Conservation (phyloP, 2,329 filamentous ascomycete species). For the Corynespora cassiicola region DNA sequence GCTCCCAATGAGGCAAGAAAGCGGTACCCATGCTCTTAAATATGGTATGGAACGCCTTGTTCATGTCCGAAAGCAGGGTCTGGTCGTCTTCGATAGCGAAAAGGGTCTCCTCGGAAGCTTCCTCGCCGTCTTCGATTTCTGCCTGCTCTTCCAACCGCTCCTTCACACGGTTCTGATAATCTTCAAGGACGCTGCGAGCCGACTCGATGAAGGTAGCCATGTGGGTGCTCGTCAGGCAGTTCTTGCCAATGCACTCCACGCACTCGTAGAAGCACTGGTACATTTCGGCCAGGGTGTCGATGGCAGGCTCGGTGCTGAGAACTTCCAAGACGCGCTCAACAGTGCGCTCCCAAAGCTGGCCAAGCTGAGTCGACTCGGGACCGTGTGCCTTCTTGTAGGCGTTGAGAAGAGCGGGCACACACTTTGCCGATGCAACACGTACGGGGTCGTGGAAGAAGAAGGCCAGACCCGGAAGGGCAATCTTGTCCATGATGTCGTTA, state of each 20-base stretch:
- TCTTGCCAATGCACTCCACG: conserved; percentile 88
- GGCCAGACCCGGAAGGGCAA: conserved; percentile 88
- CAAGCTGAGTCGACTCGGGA: conserved; percentile 77
- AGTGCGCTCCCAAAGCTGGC: conserved; percentile 82
- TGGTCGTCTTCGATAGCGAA: conserved; percentile 97
- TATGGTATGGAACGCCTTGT: conserved; percentile 98
- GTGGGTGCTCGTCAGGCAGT: conserved; percentile 77
- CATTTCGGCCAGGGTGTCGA: conserved; percentile 97
- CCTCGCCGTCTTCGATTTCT: conserved; percentile 86
- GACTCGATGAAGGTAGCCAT: conserved; percentile 89
- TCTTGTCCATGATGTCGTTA: conserved; percentile 92
- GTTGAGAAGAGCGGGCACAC: conserved; percentile 90
- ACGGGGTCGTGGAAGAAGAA: conserved; percentile 99
- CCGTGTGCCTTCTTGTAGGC: conserved; percentile 94
- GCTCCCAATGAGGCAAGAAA: conserved; percentile 90
- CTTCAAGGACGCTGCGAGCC: conserved; percentile 83
- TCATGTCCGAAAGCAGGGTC: conserved; percentile 97
- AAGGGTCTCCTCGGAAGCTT: conserved; percentile 83
- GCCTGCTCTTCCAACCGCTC: conserved; percentile 83
- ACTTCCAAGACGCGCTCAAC: conserved; percentile 93
- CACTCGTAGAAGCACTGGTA: conserved; percentile 99
- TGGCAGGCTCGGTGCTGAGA: conserved; percentile 88
- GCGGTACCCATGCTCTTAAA: conserved; percentile 92
- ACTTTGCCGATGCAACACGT: conserved; percentile 90
- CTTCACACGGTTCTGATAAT: conserved; percentile 88